Percentiles rank a stretch among this genome's conserved stretches.
Evolutionary conservation across 306 rosid species (phyloP).

Genomic region (Sechiopsis laciniata): DNA sequence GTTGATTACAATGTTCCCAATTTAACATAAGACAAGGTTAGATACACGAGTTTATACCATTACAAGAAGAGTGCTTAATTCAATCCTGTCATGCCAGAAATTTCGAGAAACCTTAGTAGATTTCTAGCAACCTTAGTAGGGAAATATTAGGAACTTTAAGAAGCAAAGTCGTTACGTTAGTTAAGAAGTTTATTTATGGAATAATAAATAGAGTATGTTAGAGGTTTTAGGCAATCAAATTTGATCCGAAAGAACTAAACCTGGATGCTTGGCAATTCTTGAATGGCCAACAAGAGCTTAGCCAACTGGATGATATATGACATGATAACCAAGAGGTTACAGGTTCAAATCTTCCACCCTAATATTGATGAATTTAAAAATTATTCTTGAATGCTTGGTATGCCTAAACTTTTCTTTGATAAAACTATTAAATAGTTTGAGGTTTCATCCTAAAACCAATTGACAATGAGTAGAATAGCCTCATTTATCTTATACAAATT

Average conservation of each 20-base stretch:
- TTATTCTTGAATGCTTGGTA: background rate
- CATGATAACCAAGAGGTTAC: too few species aligned
- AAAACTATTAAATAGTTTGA: background rate
- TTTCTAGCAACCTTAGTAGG: background rate
- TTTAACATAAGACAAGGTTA: background rate
- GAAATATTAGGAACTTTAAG: background rate
- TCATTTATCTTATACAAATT: too few species aligned
- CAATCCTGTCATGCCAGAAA: background rate
- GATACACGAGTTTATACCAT: background rate
- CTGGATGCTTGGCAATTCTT: background rate
- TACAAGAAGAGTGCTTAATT: slow-evolving; percentile 1
- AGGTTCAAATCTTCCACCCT: too few species aligned
- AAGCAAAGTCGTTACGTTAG: background rate
- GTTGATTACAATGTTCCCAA: background rate
- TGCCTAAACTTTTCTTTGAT: background rate
- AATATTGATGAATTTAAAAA: too few species aligned
- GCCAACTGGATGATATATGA: too few species aligned
- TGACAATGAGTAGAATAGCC: too few species aligned
- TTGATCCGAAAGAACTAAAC: background rate
- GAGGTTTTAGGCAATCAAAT: background rate
- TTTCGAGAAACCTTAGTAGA: too few species aligned
- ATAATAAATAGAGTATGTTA: background rate
- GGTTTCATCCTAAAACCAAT: too few species aligned
- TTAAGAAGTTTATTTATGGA: background rate
- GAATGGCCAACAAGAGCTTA: too few species aligned